These are phyloP conservation scores for Fraxinus paxiana DNA, from an alignment of 305 asterid species.

Conservation along the genomic window DNA sequence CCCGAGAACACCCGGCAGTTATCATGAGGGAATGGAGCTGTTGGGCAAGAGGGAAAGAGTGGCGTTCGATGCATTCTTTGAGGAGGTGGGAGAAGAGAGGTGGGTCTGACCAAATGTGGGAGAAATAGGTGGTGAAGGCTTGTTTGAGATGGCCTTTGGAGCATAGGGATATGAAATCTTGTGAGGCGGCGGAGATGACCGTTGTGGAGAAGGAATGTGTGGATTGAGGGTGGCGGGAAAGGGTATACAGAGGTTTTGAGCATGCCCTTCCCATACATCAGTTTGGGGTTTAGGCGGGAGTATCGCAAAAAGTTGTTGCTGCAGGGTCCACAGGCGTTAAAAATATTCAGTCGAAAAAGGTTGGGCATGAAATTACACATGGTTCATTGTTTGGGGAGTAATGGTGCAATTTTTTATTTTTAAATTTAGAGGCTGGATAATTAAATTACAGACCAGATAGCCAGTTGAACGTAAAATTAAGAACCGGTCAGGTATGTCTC, in stretches of 20 bases:
- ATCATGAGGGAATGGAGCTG: constrained; percentile 69
- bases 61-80: constrained; percentile 51
- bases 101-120: constrained; percentile 49
- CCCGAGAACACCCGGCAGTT: constrained; percentile 46
- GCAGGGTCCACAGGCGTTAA: not conserved
- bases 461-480: not conserved
- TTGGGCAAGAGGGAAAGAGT: constrained; percentile 39
- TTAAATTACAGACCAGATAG: not conserved
- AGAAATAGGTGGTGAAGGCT: constrained; percentile 45
- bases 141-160: constrained; percentile 44
- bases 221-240: constrained; percentile 26
- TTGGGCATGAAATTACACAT: not conserved
- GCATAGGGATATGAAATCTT: constrained; percentile 45
- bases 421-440: too few species aligned
- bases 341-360: not conserved
- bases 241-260: constrained; percentile 23
- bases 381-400: not conserved
- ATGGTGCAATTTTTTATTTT: not conserved
- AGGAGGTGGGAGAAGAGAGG: constrained; percentile 60
- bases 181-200: constrained; percentile 25
- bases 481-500: not conserved
- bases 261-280: constrained; percentile 41
- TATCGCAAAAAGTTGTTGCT: not conserved
- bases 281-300: not conserved
- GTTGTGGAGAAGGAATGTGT: constrained; percentile 19